phyloP scores from a whole-genome alignment of 176 grass and related monocot species.

The Canna indica region DNA sequence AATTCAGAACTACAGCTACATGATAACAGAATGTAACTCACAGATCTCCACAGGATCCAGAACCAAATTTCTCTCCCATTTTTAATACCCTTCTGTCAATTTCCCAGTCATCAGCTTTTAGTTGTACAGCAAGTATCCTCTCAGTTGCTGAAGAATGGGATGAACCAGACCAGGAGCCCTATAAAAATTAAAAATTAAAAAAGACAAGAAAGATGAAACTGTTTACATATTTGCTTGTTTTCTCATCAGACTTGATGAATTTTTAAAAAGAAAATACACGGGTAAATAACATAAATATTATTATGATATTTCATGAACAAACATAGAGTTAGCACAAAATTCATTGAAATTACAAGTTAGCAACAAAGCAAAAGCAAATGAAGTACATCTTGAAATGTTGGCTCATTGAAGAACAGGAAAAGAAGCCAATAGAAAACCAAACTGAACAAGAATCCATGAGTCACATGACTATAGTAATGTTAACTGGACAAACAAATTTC shows the following conservation, averaged over 20 bases:
- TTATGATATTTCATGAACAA: background rate
- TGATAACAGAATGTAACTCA: slow-evolving; percentile 35
- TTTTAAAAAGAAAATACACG: too few species aligned
- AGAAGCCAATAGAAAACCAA: background rate
- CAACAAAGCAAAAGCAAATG: background rate
- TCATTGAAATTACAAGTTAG: too few species aligned
- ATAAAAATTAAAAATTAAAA: slow-evolving; percentile 13
- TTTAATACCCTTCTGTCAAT: slow-evolving; percentile 75
- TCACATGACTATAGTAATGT: background rate
- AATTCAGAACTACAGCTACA: background rate
- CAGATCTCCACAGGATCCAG: slow-evolving; percentile 95
- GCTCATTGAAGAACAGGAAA: background rate
- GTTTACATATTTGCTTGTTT: background rate
- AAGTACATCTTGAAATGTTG: background rate
- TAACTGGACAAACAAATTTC: background rate
- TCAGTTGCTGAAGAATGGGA: slow-evolving; percentile 94
- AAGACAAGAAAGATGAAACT: slow-evolving; percentile 10
- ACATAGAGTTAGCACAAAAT: slow-evolving; percentile 5
- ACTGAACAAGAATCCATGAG: background rate
- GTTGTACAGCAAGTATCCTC: slow-evolving; percentile 63
- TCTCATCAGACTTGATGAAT: too few species aligned
- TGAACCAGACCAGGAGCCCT: slow-evolving; percentile 99
- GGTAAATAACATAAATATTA: background rate
- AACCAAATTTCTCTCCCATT: slow-evolving; percentile 73
- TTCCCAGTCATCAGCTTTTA: slow-evolving; percentile 86